Percentiles rank a stretch among this genome's conserved stretches.
Evolutionary conservation across 352 stramenopile species (phyloP).

Genomic region (Achlya hypogyna): DNA sequence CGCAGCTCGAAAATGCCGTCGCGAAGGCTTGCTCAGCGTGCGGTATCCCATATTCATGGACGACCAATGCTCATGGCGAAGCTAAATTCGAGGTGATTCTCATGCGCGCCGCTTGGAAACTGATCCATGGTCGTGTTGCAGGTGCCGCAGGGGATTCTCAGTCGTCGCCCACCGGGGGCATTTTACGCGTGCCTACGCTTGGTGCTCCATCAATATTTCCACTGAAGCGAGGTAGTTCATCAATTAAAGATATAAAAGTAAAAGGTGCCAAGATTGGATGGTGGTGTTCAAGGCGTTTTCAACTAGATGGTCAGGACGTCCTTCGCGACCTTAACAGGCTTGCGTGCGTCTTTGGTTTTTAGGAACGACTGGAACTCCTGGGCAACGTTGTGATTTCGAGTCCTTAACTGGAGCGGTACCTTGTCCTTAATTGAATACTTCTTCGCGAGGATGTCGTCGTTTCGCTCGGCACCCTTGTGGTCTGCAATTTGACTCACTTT

Average conservation of each 20-base stretch:
- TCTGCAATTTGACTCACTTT: not conserved
- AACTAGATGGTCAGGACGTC: not conserved
- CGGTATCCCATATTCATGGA: slow-evolving; percentile 4
- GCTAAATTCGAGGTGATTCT: not conserved
- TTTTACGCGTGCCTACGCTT: not conserved
- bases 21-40: not conserved
- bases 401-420: not conserved
- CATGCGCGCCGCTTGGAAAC: not conserved
- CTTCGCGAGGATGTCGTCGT: not conserved
- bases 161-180: not conserved
- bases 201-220: not conserved
- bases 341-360: slow-evolving; percentile 7
- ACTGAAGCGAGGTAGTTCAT: not conserved
- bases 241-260: too few relatives aligned
- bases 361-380: slow-evolving; percentile 17
- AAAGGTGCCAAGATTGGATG: too few relatives aligned
- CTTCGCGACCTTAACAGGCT: slow-evolving; percentile 2
- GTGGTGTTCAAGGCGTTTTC: too few relatives aligned
- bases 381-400: not conserved
- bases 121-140: not conserved
- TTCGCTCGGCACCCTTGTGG: not conserved
- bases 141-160: not conserved
- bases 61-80: not conserved
- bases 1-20: slow-evolving; percentile 41
- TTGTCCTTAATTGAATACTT: slow-evolving; percentile 10